phyloP scores from a whole-genome alignment of 306 rosid species.

The Acacia melanoxylon region DNA sequence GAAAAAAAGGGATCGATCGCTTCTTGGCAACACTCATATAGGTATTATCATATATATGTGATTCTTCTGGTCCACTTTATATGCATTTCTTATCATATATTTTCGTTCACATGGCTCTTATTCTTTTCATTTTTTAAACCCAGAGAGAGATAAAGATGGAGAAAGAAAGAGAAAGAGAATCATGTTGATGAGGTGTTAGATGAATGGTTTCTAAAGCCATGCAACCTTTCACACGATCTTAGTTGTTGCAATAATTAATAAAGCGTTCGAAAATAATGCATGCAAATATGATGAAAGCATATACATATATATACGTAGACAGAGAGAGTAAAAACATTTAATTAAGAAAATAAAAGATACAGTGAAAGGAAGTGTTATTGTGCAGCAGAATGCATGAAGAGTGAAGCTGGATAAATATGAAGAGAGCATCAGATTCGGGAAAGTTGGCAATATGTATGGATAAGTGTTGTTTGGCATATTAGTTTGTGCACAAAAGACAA shows the following conservation, averaged over 20 bases:
- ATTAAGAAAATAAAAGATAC: background rate
- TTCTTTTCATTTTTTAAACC: constrained; percentile 12
- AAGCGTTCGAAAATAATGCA: constrained; percentile 27
- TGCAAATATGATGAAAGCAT: background rate
- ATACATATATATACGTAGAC: background rate
- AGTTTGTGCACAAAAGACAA: constrained; percentile 78
- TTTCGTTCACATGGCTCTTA: constrained; percentile 38
- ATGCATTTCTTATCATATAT: constrained; percentile 17
- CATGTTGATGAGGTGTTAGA: constrained; percentile 1
- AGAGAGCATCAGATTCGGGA: constrained; percentile 51
- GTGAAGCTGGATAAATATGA: background rate
- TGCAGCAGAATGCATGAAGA: background rate
- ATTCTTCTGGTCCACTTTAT: constrained; percentile 29
- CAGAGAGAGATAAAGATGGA: background rate
- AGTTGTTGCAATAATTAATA: constrained; percentile 42
- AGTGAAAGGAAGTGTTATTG: background rate
- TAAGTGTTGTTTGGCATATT: constrained; percentile 34
- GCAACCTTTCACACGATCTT: constrained; percentile 79
- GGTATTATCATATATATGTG: background rate
- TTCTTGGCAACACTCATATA: background rate
- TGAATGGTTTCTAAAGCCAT: constrained; percentile 65
- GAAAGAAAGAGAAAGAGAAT: background rate
- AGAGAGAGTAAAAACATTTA: background rate
- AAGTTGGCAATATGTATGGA: constrained; percentile 40
- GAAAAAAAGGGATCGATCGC: background rate